Evolutionary conservation across 2,329 filamentous ascomycete genomes (phyloP).

Genomic region (Aspergillus puulaauensis): DNA sequence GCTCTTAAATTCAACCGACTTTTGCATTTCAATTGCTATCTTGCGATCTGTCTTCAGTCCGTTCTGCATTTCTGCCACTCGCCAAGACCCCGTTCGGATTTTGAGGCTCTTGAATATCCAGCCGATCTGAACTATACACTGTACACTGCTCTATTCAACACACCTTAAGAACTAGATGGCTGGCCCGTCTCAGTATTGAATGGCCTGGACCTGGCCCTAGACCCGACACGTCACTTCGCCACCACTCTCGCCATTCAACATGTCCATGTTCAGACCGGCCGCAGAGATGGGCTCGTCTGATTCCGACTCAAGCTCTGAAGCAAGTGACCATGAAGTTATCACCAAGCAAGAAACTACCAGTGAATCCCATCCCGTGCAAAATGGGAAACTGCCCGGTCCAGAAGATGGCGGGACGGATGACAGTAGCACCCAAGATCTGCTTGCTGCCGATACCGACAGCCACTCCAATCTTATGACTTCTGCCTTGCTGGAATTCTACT

Average conservation of each 20-base stretch:
- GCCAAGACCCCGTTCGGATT: neutral
- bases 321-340: conserved; percentile 18
- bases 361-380: neutral
- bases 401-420: conserved; percentile 2
- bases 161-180: conserved; percentile 2
- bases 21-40: neutral
- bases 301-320: conserved; percentile 30
- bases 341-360: conserved; percentile 1
- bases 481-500: conserved; percentile 47
- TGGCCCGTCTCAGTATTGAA: conserved; percentile 1
- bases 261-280: conserved; percentile 43
- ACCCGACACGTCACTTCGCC: neutral
- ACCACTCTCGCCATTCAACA: conserved; percentile 16
- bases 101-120: neutral
- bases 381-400: neutral
- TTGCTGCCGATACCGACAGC: conserved; percentile 34
- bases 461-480: conserved; percentile 45
- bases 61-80: neutral
- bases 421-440: conserved; percentile 20
- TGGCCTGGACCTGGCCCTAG: neutral
- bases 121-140: neutral
- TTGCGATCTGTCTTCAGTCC: neutral
- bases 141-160: neutral
- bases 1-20: neutral
- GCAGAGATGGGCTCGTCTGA: conserved; percentile 40